These are phyloP conservation scores for Solanum chaucha DNA, from an alignment of 257 asterid genomes.

Conservation along the genomic window DNA sequence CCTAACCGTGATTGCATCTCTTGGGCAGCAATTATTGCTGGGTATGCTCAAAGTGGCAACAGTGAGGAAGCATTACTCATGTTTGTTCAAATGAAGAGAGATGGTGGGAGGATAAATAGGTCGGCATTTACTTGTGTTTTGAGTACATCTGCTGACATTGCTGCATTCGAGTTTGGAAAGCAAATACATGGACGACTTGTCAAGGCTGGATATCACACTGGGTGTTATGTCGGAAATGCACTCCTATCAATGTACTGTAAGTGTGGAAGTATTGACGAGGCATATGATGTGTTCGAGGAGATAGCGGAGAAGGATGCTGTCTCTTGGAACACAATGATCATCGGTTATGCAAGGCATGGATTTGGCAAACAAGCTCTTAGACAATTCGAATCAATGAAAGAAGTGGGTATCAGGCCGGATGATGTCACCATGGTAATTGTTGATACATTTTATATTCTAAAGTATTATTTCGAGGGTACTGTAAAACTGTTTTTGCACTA, in stretches of 20 bases:
- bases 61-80: slow-evolving; percentile 52
- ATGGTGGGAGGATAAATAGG: slow-evolving; percentile 54
- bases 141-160: slow-evolving; percentile 82
- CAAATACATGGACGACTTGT: slow-evolving; percentile 64
- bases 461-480: neutral
- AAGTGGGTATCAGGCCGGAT: slow-evolving; percentile 44
- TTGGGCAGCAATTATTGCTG: slow-evolving; percentile 92
- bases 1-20: slow-evolving; percentile 74
- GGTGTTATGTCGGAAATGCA: slow-evolving; percentile 79
- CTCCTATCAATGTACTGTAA: slow-evolving; percentile 90
- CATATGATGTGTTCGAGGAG: slow-evolving; percentile 40
- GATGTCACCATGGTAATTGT: slow-evolving; percentile 79
- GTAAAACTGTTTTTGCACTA: neutral
- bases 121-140: slow-evolving; percentile 56
- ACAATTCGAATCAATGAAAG: slow-evolving; percentile 58
- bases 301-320: slow-evolving; percentile 66
- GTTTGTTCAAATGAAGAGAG: slow-evolving; percentile 54
- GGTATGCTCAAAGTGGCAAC: slow-evolving; percentile 66
- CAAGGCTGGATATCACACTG: slow-evolving; percentile 75
- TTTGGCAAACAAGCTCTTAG: slow-evolving; percentile 65
- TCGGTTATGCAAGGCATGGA: slow-evolving; percentile 90
- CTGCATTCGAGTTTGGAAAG: slow-evolving; percentile 84
- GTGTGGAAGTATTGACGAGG: slow-evolving; percentile 87
- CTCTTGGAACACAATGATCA: slow-evolving; percentile 89
- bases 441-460: neutral